phyloP scores from a whole-genome alignment of 192 early-diverging fungal genomes.

The Coemansia erecta region DNA sequence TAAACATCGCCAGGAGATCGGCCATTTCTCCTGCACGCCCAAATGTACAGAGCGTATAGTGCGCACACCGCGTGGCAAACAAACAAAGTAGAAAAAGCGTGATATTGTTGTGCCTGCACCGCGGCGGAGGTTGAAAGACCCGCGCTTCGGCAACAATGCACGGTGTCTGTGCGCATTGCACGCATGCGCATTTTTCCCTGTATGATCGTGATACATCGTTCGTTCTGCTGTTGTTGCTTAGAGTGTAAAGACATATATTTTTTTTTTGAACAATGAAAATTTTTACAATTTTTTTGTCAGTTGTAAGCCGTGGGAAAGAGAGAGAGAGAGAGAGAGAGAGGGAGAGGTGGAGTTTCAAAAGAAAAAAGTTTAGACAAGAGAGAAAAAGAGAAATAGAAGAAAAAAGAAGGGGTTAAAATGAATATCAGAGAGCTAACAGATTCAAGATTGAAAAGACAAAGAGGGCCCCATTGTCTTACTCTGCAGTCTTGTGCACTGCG shows the following conservation, averaged over 20 bases:
- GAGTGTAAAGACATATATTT: not conserved
- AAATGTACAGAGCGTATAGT: too few relatives aligned
- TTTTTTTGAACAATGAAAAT: slow-evolving; percentile 6
- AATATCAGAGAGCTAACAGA: slow-evolving; percentile 11
- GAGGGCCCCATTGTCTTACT: not conserved
- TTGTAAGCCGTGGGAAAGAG: not conserved
- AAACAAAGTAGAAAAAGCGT: too few relatives aligned
- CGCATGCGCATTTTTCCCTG: too few relatives aligned
- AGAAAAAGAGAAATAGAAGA: slow-evolving; percentile 2
- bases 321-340: too few relatives aligned
- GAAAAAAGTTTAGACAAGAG: not conserved
- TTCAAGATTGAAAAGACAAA: not conserved
- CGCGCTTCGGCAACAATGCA: not conserved
- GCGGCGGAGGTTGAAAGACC: not conserved
- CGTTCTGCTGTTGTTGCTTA: not conserved
- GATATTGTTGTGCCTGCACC: too few relatives aligned
- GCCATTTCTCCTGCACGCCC: not conserved
- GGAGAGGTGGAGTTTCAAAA: too few relatives aligned
- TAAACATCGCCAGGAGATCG: too few relatives aligned
- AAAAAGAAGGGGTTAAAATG: not conserved
- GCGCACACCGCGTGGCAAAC: too few relatives aligned
- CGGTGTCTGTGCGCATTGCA: too few relatives aligned
- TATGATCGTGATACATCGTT: too few relatives aligned
- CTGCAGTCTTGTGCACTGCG: slow-evolving; percentile 31
- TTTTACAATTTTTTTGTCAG: not conserved